Percentiles rank a stretch among this genome's conserved stretches.
Conservation (phyloP, 306 rosid genomes). For the Citrullus mucosospermus region DNA sequence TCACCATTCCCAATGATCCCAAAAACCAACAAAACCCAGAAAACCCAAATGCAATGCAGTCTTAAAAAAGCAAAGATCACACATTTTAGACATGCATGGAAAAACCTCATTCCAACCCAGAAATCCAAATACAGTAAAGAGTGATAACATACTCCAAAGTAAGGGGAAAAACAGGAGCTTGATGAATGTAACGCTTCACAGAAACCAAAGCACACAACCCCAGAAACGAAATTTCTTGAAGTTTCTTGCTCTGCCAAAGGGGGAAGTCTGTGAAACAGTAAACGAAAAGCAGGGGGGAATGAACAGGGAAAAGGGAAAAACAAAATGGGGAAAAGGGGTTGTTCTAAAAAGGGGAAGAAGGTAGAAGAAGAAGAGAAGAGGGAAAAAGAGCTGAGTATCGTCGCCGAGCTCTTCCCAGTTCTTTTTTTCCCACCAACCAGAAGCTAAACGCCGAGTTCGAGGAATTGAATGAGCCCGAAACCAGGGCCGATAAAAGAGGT, state of each 20-base stretch:
- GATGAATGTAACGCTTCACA: background rate
- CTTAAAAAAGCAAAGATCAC: background rate
- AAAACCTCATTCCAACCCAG: background rate
- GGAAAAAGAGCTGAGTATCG: background rate
- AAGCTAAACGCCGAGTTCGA: slow-evolving; percentile 5
- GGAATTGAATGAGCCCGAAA: background rate
- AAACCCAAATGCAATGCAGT: slow-evolving; percentile 1
- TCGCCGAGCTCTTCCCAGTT: background rate
- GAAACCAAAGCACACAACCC: background rate
- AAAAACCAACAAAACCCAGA: background rate
- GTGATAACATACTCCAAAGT: background rate
- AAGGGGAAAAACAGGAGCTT: background rate
- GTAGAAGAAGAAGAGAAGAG: background rate
- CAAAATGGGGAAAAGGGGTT: background rate
- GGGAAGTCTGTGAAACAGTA: background rate
- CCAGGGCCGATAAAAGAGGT: slow-evolving; percentile 10
- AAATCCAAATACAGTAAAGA: background rate
- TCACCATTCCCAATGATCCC: background rate
- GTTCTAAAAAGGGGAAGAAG: background rate
- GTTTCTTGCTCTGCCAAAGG: background rate
- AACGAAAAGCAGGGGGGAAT: background rate
- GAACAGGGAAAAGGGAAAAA: background rate
- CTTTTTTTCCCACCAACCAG: background rate
- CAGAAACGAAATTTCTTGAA: background rate
- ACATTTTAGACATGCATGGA: background rate